Conservation (phyloP, 1,284 basidiomycete genomes). For the Coniferiporia sulphurascens region DNA sequence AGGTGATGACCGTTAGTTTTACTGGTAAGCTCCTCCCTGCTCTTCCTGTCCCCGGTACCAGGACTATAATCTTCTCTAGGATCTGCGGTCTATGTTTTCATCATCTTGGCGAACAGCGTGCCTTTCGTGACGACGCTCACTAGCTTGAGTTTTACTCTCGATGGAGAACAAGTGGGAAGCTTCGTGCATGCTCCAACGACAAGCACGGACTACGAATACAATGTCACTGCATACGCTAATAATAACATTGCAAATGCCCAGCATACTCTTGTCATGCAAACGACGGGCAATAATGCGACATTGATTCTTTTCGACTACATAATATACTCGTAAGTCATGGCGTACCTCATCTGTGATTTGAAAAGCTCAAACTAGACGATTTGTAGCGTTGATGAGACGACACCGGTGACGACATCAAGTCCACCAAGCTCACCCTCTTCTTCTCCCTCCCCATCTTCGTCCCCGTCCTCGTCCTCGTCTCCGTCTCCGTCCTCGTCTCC, state of each 20-base stretch:
- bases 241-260: too few species aligned
- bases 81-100: constrained; percentile 13
- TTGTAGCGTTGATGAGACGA: neutral
- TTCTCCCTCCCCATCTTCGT: neutral
- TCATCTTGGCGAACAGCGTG: constrained; percentile 10
- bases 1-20: too few species aligned
- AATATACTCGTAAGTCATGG: constrained; percentile 9
- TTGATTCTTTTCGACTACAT: constrained; percentile 9
- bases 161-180: constrained; percentile 8
- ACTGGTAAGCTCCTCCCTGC: constrained; percentile 4
- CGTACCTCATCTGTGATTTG: neutral
- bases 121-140: neutral
- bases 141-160: constrained; percentile 7
- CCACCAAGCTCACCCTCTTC: neutral
- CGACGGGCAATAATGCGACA: neutral
- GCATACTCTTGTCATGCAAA: too few species aligned
- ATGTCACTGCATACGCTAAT: too few species aligned
- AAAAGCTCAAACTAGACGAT: too few species aligned
- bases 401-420: neutral
- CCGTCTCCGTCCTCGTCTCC: too few species aligned
- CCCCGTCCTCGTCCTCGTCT: too few species aligned
- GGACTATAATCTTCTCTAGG: neutral
- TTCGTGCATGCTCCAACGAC: constrained; percentile 7
- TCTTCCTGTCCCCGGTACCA: too few species aligned
- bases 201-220: constrained; percentile 5